These are phyloP conservation scores for Mycosphaerella sp. DNA, from an alignment of 2,329 filamentous ascomycete species.

Conservation along the genomic window DNA sequence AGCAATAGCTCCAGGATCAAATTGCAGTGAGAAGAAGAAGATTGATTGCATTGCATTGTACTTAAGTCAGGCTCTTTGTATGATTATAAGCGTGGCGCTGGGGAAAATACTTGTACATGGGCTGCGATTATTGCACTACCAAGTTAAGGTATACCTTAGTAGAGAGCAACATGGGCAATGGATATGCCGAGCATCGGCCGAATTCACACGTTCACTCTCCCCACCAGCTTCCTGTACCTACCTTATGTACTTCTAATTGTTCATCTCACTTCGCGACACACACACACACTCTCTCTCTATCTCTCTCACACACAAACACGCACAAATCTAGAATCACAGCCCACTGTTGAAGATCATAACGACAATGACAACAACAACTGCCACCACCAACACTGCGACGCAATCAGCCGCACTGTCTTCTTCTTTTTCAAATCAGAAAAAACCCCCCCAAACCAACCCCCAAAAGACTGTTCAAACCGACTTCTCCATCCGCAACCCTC, in stretches of 20 bases:
- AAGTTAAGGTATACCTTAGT: neutral
- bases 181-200: conserved; percentile 3
- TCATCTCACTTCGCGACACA: neutral
- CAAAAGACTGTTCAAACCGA: conserved; percentile 24
- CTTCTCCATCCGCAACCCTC: conserved; percentile 36
- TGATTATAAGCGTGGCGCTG: conserved; percentile 4
- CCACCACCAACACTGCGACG: neutral
- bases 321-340: too few relatives aligned
- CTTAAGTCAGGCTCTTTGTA: neutral
- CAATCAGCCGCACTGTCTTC: conserved; percentile 3
- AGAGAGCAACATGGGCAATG: neutral
- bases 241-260: too few relatives aligned
- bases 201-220: neutral
- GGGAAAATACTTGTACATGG: neutral
- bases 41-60: neutral
- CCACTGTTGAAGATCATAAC: too few relatives aligned
- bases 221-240: too few relatives aligned
- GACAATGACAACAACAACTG: too few relatives aligned
- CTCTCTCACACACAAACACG: too few relatives aligned
- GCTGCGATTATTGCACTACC: conserved; percentile 1
- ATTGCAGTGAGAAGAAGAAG: conserved; percentile 15
- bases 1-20: conserved; percentile 22
- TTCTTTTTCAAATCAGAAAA: conserved; percentile 18
- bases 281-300: neutral
- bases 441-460: conserved; percentile 12